Base-by-base conservation (phyloP, 768 basidiomycete genomes). In the Mycena albidolilacea region DNA sequence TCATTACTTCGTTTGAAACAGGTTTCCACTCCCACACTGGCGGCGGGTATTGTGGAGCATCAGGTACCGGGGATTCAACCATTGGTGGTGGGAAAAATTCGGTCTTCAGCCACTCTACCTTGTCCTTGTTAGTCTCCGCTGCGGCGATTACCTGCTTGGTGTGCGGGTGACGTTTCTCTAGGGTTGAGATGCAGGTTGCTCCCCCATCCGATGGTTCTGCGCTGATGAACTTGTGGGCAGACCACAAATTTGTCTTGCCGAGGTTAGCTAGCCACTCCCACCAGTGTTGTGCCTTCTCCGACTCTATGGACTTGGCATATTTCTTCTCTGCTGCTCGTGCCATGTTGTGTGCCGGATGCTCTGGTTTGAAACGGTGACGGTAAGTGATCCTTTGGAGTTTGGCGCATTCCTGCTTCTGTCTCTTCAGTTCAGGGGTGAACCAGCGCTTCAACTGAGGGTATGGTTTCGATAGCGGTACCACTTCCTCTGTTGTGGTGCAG, bases 361-460 rank as follows among this genome's bases (percentile, higher is more conserved):
- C 65, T 0, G 59, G 69, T 0, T 67, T 21, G 0, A 54, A 61
- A 48, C 76, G 67, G 58, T 67, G 63, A 0, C 46, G 60, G 17
- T 70, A 71, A 0, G 80, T 48, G 0, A 63, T 17, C 0, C 75
- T 46, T 2, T 76, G 69, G 12, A 81, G 57, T 48, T 75, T 73
- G 2, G 78, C 73, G 0, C 75, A 65, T 9, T 74, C 52, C 14
- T 64, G 74, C 5, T 77, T 76, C 46, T 75, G 38, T 0, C 72
- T 61, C 0, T 67, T 67, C 3, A 87, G 81, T 0, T 82, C 82
- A 37, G 69, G 61, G 12, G 67, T 78, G 82, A 81, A 86, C 85
- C 84, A 85, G 4, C 77, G 35, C 43, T 83, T 83, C 3, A 72
- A 37, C 63, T 78, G 78, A 3, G 78, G 79, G 4, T 64, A 71